Evolutionary conservation across 495 filamentous ascomycete species (phyloP).

Genomic region (Echria macrotheca): DNA sequence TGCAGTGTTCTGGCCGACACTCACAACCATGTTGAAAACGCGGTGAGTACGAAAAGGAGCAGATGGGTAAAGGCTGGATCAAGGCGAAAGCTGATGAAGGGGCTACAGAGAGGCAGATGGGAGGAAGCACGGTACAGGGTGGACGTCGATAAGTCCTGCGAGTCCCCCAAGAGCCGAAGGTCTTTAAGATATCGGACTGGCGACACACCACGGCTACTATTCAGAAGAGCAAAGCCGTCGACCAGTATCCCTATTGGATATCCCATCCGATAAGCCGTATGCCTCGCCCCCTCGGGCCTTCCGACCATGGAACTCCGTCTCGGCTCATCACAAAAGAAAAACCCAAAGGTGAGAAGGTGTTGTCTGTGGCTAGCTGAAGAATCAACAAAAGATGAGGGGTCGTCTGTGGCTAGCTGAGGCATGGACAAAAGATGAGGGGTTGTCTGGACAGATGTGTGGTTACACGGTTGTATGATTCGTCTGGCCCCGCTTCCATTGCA

Average conservation of each 20-base stretch:
- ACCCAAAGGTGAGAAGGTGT: too few relatives aligned
- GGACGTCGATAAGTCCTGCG: neutral
- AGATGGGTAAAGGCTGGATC: neutral
- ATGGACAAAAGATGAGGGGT: too few relatives aligned
- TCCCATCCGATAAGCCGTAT: too few relatives aligned
- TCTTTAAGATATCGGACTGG: neutral
- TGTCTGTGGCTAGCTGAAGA: too few relatives aligned
- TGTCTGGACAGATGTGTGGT: too few relatives aligned
- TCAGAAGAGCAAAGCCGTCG: too few relatives aligned
- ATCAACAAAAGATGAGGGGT: too few relatives aligned
- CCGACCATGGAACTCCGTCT: neutral
- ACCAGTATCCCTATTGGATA: too few relatives aligned
- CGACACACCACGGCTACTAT: neutral
- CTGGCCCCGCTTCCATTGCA: too few relatives aligned
- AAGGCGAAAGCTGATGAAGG: neutral
- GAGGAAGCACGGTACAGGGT: neutral
- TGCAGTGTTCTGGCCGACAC: neutral
- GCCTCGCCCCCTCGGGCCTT: neutral
- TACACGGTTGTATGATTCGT: too few relatives aligned
- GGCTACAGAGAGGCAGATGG: neutral
- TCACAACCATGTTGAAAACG: neutral
- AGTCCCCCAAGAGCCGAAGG: neutral
- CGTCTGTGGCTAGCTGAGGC: too few relatives aligned
- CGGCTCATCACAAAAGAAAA: too few relatives aligned
- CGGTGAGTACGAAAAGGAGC: neutral